A percentile compares a stretch with the other conserved stretches of the same genome.
Conservation (phyloP, 306 rosid species). For the Myrica gale region DNA sequence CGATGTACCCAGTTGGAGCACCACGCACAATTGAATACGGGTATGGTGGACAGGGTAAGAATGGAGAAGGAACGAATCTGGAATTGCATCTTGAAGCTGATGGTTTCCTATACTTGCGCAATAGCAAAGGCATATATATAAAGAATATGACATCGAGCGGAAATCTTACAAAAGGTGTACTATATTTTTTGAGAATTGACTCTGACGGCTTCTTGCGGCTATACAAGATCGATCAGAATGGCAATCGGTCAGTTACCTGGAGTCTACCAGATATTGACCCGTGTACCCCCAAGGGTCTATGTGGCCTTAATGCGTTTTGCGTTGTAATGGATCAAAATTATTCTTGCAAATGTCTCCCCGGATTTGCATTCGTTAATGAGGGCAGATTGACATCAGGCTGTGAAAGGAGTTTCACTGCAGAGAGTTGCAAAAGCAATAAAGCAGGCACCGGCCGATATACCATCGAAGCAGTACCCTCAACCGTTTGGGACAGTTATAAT, state of each 20-base stretch:
- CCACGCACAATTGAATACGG: no score
- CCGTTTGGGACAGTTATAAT: not conserved
- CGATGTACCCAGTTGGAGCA: no score
- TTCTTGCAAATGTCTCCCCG: not conserved
- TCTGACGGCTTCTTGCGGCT: not conserved
- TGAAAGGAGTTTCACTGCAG: constrained; percentile 1
- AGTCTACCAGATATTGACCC: not conserved
- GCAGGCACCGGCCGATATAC: not conserved
- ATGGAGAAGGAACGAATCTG: no score
- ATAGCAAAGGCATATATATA: no score
- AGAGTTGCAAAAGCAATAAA: not conserved
- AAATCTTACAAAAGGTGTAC: not conserved
- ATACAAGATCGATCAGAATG: not conserved
- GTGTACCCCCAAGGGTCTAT: not conserved
- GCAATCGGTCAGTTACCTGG: not conserved
- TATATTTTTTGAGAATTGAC: not conserved
- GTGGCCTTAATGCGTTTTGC: not conserved
- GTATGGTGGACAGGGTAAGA: no score
- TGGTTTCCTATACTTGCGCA: no score
- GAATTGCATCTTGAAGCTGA: no score
- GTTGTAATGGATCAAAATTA: not conserved
- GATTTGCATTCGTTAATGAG: not conserved
- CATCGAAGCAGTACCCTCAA: not conserved
- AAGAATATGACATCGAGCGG: not conserved
- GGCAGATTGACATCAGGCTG: constrained; percentile 16